Percentiles rank a stretch among this genome's conserved stretches.
Evolutionary conservation across 2,329 filamentous ascomycete species (phyloP).

Genomic region (Aspergillus novoparasiticus): DNA sequence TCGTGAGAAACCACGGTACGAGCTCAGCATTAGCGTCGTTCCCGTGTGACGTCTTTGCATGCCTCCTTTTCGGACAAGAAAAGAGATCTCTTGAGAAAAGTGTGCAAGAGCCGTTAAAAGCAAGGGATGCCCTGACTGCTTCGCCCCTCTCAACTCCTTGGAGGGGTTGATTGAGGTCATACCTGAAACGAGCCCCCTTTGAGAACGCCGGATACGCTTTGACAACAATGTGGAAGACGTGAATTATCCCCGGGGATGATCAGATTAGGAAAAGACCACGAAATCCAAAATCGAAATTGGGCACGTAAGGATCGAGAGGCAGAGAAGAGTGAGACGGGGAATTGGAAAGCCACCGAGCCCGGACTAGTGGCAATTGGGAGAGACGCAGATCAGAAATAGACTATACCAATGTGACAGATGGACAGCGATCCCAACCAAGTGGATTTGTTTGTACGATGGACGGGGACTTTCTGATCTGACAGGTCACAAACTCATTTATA

Average conservation of each 20-base stretch:
- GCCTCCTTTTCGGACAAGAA: neutral
- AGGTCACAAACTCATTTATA: conserved; percentile 5
- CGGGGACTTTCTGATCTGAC: neutral
- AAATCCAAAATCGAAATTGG: neutral
- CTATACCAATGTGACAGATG: conserved; percentile 22
- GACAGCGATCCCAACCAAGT: conserved; percentile 7
- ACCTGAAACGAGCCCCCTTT: neutral
- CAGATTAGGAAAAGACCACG: neutral
- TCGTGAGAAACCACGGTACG: neutral
- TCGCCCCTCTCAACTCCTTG: neutral
- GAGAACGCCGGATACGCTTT: neutral
- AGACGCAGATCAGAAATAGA: conserved; percentile 9
- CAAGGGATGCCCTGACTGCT: neutral
- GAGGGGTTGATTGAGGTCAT: neutral
- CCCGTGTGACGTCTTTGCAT: neutral
- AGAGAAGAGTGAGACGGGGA: conserved; percentile 2
- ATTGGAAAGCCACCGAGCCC: conserved; percentile 1
- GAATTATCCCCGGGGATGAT: neutral
- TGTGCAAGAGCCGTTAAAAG: neutral
- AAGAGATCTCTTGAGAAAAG: neutral
- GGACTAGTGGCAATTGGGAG: conserved; percentile 8
- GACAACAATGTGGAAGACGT: neutral
- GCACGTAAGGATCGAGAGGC: neutral
- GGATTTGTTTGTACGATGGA: conserved; percentile 2
- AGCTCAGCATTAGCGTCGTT: neutral